These are phyloP conservation scores for Xylaria sp. DNA, from an alignment of 2,329 filamentous ascomycete genomes.

Conservation along the genomic window DNA sequence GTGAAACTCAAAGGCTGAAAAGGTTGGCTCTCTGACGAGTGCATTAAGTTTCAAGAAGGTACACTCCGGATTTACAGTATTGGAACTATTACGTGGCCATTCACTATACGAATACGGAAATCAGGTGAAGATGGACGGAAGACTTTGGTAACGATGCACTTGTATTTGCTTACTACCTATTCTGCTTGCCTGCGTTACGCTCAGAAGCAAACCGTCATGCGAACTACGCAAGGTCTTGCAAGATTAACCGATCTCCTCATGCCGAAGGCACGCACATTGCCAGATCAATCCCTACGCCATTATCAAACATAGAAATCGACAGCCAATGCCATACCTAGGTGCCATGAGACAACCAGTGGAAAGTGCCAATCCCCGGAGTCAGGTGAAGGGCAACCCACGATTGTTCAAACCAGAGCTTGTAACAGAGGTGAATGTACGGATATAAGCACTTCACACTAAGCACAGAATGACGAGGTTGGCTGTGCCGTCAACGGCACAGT, in stretches of 20 bases:
- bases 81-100: too few relatives aligned
- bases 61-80: too few relatives aligned
- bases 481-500: conserved; percentile 1
- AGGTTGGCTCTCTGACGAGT: too few relatives aligned
- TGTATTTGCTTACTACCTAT: background rate
- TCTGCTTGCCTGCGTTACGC: background rate
- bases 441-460: conserved; percentile 10
- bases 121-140: background rate
- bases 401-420: conserved; percentile 13
- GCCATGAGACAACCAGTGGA: conserved; percentile 27
- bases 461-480: conserved; percentile 1
- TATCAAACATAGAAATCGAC: conserved; percentile 14
- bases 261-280: background rate
- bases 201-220: conserved; percentile 1
- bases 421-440: conserved; percentile 14
- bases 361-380: conserved; percentile 16
- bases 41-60: too few relatives aligned
- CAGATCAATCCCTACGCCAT: conserved; percentile 3
- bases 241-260: conserved; percentile 11
- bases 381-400: background rate
- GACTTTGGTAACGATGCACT: background rate
- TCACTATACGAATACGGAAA: too few relatives aligned
- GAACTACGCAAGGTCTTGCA: conserved; percentile 3
- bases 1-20: too few relatives aligned
- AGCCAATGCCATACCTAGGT: conserved; percentile 27